Percentiles rank a stretch among this genome's conserved stretches.
phyloP scores from a whole-genome alignment of 2,329 filamentous ascomycete genomes.

The Aspergillaceae sp. region DNA sequence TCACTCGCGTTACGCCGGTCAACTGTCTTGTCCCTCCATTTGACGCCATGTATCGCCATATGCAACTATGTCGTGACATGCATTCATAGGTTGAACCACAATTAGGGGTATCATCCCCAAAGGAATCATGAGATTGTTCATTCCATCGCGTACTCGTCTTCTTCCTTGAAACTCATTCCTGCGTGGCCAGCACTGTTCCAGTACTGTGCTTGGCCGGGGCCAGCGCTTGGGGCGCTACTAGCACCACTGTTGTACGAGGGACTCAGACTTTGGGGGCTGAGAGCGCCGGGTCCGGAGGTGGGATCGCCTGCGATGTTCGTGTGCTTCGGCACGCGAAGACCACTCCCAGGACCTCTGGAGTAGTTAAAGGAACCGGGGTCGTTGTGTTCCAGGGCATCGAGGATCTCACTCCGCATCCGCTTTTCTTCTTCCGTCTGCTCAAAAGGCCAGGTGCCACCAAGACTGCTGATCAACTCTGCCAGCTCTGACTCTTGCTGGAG shows the following conservation, averaged over 20 bases:
- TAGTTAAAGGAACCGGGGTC: conserved; percentile 70
- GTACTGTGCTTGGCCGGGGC: conserved; percentile 43
- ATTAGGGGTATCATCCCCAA: no score
- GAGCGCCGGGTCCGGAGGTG: conserved; percentile 41
- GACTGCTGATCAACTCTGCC: conserved; percentile 61
- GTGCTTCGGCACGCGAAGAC: conserved; percentile 82
- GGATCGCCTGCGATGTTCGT: conserved; percentile 84
- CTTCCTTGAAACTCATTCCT: conserved; percentile 75
- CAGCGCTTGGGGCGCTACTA: conserved; percentile 49
- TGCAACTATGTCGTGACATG: conserved; percentile 13
- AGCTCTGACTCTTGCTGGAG: conserved; percentile 83
- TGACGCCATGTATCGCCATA: conserved; percentile 17
- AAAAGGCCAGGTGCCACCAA: conserved; percentile 70
- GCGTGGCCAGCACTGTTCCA: conserved; percentile 46
- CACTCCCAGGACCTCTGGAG: conserved; percentile 71
- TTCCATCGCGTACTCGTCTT: conserved; percentile 89
- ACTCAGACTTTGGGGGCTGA: conserved; percentile 57
- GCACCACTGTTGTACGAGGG: conserved; percentile 63
- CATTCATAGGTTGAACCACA: conserved; percentile 8
- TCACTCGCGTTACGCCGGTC: conserved; percentile 38
- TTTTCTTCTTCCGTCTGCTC: conserved; percentile 84
- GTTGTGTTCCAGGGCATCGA: conserved; percentile 78
- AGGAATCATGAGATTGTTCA: no score
- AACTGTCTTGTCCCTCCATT: conserved; percentile 15
- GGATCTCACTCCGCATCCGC: conserved; percentile 88